Evolutionary conservation across 768 basidiomycete species (phyloP), one percentile per base, ranked within the genome.

Genomic region (Calocybe gangraenosa): DNA sequence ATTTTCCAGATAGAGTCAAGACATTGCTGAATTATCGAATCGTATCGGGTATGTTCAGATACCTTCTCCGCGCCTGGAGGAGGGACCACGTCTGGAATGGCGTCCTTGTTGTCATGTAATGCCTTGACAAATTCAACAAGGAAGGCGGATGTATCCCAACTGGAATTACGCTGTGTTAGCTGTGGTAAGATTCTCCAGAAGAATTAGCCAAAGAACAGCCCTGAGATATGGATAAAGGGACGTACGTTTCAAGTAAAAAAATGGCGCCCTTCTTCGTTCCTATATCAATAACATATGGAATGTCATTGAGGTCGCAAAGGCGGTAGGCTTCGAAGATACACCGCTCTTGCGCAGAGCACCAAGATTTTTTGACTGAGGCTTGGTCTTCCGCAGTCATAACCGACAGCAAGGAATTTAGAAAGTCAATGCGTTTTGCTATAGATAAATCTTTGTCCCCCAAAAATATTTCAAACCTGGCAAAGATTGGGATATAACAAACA

Each of bases 271-370:
- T 48, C 1, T 38, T 28, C 2, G 35, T 42, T 14, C 52, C 56
- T 32, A 60, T 38, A 13, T 44, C 39, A 13, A 65, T 33, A 22
- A 68, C 48, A 13, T 48, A 44, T 6, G 62, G 59, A 1, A 65
- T 44, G 37, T 63, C 64, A 15, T 48, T 46, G 2, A 42, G 45
- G 1, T 44, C 46, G 0, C 56, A 51, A n/a, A 37, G 37, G 2
- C 46, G 49, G 22, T 59, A 53, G 1, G 60, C 56, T 8, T 50
- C 44, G 18, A 64, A 44, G n/a, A 56, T 50, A 39, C 45, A 53
- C 3, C 33, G 30, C 4, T 36, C 18, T 46, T 61, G 55, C 7
- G 54, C 54, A 17, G 50, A 22, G 25, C 33, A 53, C 62, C 65
- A 63, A 10, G 44, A 18, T 13, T 37, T 34, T 11, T 59, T 45